Evolutionary conservation across 2,329 filamentous ascomycete genomes (phyloP).

Genomic region (Monilinia aucupariae): DNA sequence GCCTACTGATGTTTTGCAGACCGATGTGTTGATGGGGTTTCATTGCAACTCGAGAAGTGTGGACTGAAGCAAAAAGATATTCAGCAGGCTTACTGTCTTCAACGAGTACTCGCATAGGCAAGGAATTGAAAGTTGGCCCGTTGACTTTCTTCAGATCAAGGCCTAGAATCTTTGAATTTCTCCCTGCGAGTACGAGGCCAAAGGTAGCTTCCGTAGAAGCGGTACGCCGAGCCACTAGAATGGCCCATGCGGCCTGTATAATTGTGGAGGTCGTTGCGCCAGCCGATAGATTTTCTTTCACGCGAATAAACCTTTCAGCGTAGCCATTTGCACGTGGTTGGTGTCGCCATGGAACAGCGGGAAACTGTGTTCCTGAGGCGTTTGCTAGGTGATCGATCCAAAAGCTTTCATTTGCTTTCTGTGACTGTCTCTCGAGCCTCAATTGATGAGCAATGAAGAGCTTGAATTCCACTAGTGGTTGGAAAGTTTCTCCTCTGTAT

Average conservation of each 20-base stretch:
- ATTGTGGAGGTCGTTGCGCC: conserved; percentile 22
- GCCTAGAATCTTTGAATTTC: conserved; percentile 37
- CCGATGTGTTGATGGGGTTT: conserved; percentile 16
- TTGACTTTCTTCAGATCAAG: conserved; percentile 38
- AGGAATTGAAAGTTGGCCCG: conserved; percentile 39
- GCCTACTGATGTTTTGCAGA: conserved; percentile 6
- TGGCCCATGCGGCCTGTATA: conserved; percentile 37
- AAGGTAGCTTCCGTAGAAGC: conserved; percentile 40
- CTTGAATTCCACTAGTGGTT: neutral
- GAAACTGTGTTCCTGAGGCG: conserved; percentile 44
- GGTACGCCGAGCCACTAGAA: conserved; percentile 38
- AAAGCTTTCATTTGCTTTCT: conserved; percentile 35
- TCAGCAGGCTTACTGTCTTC: conserved; percentile 17
- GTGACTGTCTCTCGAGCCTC: neutral
- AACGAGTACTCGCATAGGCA: conserved; percentile 39
- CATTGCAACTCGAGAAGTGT: conserved; percentile 34
- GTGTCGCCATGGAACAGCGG: conserved; percentile 23
- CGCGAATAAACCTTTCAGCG: neutral
- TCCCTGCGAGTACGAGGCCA: conserved; percentile 41
- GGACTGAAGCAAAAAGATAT: neutral
- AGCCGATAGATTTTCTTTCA: conserved; percentile 3
- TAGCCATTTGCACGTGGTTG: neutral
- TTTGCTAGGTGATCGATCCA: conserved; percentile 44
- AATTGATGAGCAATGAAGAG: conserved; percentile 3
- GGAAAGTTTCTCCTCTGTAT: neutral